Evolutionary conservation across 1,284 basidiomycete genomes (phyloP).

Genomic region (Cronartium quercuum): DNA sequence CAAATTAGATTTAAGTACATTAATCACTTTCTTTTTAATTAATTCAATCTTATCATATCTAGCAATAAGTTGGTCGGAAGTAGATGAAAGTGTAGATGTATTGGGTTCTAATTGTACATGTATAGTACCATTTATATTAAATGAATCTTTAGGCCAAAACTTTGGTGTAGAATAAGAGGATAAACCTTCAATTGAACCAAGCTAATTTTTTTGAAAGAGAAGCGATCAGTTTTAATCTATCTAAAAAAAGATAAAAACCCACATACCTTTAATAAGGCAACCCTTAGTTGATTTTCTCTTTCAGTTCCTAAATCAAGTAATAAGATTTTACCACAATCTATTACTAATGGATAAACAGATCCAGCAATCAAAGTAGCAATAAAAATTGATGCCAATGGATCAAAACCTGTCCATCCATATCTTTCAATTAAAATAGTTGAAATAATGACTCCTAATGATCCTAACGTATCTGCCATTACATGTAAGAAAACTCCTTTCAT

Average conservation of each 20-base stretch:
- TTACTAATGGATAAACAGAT: conserved; percentile 86
- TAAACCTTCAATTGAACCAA: conserved; percentile 65
- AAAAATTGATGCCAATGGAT: conserved; percentile 94
- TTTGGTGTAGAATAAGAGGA: conserved; percentile 71
- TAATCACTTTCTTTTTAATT: conserved; percentile 68
- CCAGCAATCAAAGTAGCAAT: conserved; percentile 93
- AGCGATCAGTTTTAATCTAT: not conserved
- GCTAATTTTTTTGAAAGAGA: conserved; percentile 49
- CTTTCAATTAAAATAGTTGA: conserved; percentile 91
- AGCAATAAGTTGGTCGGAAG: conserved; percentile 39
- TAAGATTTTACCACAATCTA: conserved; percentile 83
- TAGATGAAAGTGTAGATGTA: conserved; percentile 52
- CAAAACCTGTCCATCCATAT: conserved; percentile 99
- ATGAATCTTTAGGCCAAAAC: conserved; percentile 94
- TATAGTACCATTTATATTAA: conserved; percentile 78
- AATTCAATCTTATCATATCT: conserved; percentile 62
- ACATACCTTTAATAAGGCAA: conserved; percentile 69
- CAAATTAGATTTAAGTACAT: conserved; percentile 64
- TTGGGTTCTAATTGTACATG: conserved; percentile 70
- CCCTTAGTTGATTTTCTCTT: conserved; percentile 61
- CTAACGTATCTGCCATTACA: conserved; percentile 56
- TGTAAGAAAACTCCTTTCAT: conserved; percentile 97
- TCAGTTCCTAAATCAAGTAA: conserved; percentile 73
- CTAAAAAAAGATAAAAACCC: conserved; percentile 17
- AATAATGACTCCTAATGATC: conserved; percentile 96